Evolutionary conservation across 179 eudicot species (phyloP).

Genomic region (Dionaea muscipula): DNA sequence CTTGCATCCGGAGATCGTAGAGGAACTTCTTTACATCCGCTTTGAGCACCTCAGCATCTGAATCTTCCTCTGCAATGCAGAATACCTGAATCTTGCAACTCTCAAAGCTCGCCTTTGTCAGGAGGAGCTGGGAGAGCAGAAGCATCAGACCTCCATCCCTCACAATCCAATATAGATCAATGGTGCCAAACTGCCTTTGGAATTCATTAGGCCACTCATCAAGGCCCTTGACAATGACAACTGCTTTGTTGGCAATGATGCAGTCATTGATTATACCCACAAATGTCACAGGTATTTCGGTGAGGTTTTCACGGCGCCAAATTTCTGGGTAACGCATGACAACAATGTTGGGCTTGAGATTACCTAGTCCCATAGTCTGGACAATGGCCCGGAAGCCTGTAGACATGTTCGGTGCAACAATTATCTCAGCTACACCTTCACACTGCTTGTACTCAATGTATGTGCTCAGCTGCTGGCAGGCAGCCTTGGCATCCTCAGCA

Average conservation of each 20-base stretch:
- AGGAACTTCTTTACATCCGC: constrained; percentile 89
- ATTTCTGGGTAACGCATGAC: constrained; percentile 95
- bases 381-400: constrained; percentile 78
- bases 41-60: constrained; percentile 74
- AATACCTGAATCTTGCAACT: constrained; percentile 96
- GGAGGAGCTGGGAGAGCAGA: constrained; percentile 84
- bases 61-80: constrained; percentile 93
- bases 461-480: constrained; percentile 62
- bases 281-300: constrained; percentile 79
- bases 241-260: constrained; percentile 94
- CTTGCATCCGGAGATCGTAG: constrained; percentile 88
- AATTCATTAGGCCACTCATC: constrained; percentile 98
- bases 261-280: constrained; percentile 90
- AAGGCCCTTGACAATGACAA: constrained; percentile 89
- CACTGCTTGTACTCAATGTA: constrained; percentile 87
- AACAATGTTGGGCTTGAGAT: constrained; percentile 93
- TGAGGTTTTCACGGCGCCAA: constrained; percentile 96
- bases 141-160: constrained; percentile 97
- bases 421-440: constrained; percentile 97
- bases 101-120: constrained; percentile 86
- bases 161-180: constrained; percentile 95
- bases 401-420: constrained; percentile 89
- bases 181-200: constrained; percentile 89
- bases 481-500: constrained; percentile 86
- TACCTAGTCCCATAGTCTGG: constrained; percentile 96